A percentile compares a stretch with the other conserved stretches of the same genome.
These are phyloP conservation scores for Epichloe hybrida DNA, from an alignment of 2,329 filamentous ascomycete species.

Conservation along the genomic window DNA sequence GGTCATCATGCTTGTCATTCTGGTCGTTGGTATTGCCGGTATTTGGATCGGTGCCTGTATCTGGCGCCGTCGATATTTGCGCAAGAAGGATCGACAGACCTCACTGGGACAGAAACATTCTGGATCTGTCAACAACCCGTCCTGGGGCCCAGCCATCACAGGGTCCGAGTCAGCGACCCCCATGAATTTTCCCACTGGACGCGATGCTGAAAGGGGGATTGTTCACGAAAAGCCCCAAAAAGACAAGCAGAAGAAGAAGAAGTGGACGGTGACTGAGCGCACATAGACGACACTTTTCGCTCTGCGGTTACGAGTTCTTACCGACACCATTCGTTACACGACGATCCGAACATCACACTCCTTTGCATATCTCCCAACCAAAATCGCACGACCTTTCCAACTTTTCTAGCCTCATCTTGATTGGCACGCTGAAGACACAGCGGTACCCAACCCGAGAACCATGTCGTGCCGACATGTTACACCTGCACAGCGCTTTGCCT, in stretches of 20 bases:
- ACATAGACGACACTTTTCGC: slow-evolving; percentile 18
- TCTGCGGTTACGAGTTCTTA: background rate
- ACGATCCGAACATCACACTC: background rate
- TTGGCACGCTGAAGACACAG: background rate
- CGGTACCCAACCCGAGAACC: background rate
- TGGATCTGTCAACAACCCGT: slow-evolving; percentile 21
- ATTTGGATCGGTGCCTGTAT: slow-evolving; percentile 56
- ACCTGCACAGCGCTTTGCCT: background rate
- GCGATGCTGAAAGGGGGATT: slow-evolving; percentile 6
- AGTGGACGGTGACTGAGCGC: slow-evolving; percentile 31
- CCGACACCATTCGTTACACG: background rate
- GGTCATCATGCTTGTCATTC: slow-evolving; percentile 68
- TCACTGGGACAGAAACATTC: slow-evolving; percentile 24
- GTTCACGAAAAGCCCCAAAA: slow-evolving; percentile 9
- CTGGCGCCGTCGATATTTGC: slow-evolving; percentile 61
- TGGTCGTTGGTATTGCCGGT: slow-evolving; percentile 53
- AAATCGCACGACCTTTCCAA: background rate
- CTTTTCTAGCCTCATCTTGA: background rate
- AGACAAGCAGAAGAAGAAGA: slow-evolving; percentile 32
- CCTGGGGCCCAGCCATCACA: slow-evolving; percentile 21
- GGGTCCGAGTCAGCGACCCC: slow-evolving; percentile 10
- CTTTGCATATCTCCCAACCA: background rate
- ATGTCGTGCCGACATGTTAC: background rate
- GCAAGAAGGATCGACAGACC: slow-evolving; percentile 46
- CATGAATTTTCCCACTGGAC: slow-evolving; percentile 4